Percentiles rank a stretch among this genome's conserved stretches.
phyloP scores from a whole-genome alignment of 306 rosid species.

The Cucurbita maxima region DNA sequence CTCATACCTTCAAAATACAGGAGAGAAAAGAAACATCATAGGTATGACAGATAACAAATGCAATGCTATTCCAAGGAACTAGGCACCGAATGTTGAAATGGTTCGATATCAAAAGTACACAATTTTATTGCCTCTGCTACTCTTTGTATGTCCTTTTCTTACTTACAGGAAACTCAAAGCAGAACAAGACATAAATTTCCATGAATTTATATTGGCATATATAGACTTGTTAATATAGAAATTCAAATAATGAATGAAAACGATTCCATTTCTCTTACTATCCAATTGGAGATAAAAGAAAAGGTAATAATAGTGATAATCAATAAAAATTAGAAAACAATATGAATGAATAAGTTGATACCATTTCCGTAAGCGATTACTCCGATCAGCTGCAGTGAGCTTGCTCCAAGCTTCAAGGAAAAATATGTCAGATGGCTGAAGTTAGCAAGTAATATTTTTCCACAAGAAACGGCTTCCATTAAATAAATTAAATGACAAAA shows the following conservation, averaged over 20 bases:
- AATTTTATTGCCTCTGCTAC: not conserved
- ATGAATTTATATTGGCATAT: not conserved
- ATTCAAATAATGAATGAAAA: not conserved
- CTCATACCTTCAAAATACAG: slow-evolving; percentile 50
- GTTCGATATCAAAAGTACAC: not conserved
- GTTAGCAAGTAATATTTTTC: not conserved
- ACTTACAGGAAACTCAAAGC: not conserved
- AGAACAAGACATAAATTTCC: not conserved
- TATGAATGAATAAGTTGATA: slow-evolving; percentile 12
- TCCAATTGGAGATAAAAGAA: not conserved
- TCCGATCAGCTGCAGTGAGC: slow-evolving; percentile 70
- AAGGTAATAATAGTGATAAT: not conserved
- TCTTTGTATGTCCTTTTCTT: not conserved
- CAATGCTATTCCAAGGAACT: not conserved
- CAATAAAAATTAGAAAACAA: slow-evolving; percentile 3
- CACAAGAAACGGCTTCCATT: not conserved
- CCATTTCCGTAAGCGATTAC: slow-evolving; percentile 77
- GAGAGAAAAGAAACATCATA: slow-evolving; percentile 4
- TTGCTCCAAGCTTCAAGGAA: slow-evolving; percentile 80
- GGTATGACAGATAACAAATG: not conserved
- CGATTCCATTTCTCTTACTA: not conserved
- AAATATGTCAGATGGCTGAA: not conserved
- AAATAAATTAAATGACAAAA: not conserved
- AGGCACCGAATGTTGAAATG: not conserved
- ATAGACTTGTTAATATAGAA: not conserved